A percentile compares a stretch with the other conserved stretches of the same genome.
Evolutionary conservation across 495 filamentous ascomycete species (phyloP).

Genomic region (Daldinia bambusicola): DNA sequence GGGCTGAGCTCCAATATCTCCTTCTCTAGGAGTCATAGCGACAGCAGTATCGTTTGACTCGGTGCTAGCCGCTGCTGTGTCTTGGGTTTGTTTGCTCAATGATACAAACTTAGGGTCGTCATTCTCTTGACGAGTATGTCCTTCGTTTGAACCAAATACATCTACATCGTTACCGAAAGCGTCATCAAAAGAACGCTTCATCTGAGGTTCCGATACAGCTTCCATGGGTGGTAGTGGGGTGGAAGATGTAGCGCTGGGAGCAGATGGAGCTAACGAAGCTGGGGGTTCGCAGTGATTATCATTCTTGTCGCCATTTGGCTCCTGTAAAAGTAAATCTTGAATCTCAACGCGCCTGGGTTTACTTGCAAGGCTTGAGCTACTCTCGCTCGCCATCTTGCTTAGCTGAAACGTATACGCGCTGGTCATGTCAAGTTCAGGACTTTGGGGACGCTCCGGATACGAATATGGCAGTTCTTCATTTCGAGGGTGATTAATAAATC

Average conservation of each 20-base stretch:
- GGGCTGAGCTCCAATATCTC: neutral
- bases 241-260: neutral
- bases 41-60: neutral
- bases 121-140: neutral
- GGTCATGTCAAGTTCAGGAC: conserved; percentile 53
- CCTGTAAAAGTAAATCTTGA: conserved; percentile 39
- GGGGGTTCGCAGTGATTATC: neutral
- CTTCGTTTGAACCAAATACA: neutral
- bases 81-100: neutral
- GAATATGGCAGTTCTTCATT: conserved; percentile 24
- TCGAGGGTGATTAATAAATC: conserved; percentile 46
- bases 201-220: conserved; percentile 1
- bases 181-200: conserved; percentile 35
- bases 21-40: neutral
- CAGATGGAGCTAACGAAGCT: neutral
- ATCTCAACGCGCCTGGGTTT: conserved; percentile 39
- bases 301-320: conserved; percentile 11
- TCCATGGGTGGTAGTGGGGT: neutral
- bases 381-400: conserved; percentile 47
- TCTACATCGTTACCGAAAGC: conserved; percentile 24
- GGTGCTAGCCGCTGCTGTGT: neutral
- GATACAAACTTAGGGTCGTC: neutral
- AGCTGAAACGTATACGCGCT: conserved; percentile 53
- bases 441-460: conserved; percentile 15
- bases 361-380: conserved; percentile 3